Evolutionary conservation across 495 filamentous ascomycete genomes (phyloP).

Genomic region (Diplogelasinospora grovesii): DNA sequence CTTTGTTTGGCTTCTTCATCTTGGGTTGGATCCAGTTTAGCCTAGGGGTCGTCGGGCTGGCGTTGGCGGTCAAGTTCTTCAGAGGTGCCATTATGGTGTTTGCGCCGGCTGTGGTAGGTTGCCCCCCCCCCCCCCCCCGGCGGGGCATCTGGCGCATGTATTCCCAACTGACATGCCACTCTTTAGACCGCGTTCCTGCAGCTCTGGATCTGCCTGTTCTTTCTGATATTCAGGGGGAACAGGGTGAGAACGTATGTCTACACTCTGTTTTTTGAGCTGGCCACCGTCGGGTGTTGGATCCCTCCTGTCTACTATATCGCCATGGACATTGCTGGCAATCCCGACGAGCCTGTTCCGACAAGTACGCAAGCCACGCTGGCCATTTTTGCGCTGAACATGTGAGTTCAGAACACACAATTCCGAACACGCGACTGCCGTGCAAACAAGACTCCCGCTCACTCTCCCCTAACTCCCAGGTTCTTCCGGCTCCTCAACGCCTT

Average conservation of each 20-base stretch:
- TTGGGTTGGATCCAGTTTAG: slow-evolving; percentile 23
- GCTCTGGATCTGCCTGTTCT: slow-evolving; percentile 20
- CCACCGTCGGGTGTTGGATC: slow-evolving; percentile 25
- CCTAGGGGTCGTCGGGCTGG: slow-evolving; percentile 17
- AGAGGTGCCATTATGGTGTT: slow-evolving; percentile 14
- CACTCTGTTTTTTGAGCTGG: slow-evolving; percentile 20
- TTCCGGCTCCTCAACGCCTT: slow-evolving; percentile 22
- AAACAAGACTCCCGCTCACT: background rate
- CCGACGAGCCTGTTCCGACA: background rate
- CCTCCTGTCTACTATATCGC: slow-evolving; percentile 20
- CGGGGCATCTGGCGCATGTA: no score
- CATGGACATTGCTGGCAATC: background rate
- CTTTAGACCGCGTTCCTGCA: slow-evolving; percentile 20
- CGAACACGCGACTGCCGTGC: no score
- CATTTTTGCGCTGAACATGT: slow-evolving; percentile 24
- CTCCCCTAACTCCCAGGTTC: slow-evolving; percentile 7
- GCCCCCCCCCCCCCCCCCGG: no score
- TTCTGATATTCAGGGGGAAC: slow-evolving; percentile 15
- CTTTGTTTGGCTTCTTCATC: slow-evolving; percentile 15
- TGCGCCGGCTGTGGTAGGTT: slow-evolving; percentile 23
- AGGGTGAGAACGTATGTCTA: slow-evolving; percentile 11
- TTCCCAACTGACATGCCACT: background rate
- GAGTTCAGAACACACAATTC: slow-evolving; percentile 2
- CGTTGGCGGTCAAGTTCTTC: slow-evolving; percentile 22
- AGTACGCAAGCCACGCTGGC: slow-evolving; percentile 9